Evolutionary conservation across 2,329 filamentous ascomycete genomes (phyloP), one percentile per base, ranked within the genome.

Genomic region (Fusarium praegraminearum): DNA sequence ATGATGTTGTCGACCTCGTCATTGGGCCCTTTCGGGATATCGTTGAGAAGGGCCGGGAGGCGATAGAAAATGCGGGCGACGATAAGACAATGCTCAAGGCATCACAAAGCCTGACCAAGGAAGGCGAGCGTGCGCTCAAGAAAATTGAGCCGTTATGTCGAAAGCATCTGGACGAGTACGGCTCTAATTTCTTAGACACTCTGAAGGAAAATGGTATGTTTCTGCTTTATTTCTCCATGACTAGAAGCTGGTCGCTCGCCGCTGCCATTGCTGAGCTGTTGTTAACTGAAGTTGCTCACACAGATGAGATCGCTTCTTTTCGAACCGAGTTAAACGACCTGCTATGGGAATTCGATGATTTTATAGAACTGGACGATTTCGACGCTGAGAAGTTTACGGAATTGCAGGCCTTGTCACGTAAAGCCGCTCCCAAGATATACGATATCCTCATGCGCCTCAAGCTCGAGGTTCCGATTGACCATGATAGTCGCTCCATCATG

Each of bases 311-410:
- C 54, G 81, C 83, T 55, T 76, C 80, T 45, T 83, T 81, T 61
- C 80, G 85, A 46, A 78, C 79, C 20, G 80, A 83, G 57, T 78
- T 89, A 41, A 83, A 81, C 61, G 81, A 85, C 47, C 71, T 87
- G 26, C 76, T 88, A 9, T 89, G 85, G 82, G 86, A 85, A 53
- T 87, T 89, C 69, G 86, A 89, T 57, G 86, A 88, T 55, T 87
- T 80, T 67, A 76, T 84, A 64, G 83, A 86, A 51, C 70, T 77
- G 16, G 82, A 85, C 35, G 80, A 80, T 26, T 88, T 88, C 64
- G 84, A 87, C n/a, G 75, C 78, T 28, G 80, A 79, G 20, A 85
- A 84, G 64, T 88, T 84, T 56, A 75, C 79, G 20, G 81, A 85
- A 67, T 77, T 88, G 6, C 83, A 84, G 70, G 80, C 80, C 38